Base-by-base conservation (phyloP, 257 asterid species). In the Ligustrum vulgare region DNA sequence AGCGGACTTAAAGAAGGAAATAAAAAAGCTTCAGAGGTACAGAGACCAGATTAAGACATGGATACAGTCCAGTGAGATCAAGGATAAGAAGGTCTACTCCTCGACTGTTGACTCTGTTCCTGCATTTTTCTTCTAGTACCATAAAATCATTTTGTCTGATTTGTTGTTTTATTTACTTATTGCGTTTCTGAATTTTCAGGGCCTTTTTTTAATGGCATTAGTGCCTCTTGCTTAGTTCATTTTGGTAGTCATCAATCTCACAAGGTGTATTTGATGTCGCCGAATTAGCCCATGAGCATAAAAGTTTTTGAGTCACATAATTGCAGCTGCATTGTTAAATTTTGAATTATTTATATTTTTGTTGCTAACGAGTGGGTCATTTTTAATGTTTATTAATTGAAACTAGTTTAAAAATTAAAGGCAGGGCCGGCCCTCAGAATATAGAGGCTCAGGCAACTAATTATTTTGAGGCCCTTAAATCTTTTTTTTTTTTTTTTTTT, bases 31-130 rank as follows among this genome's bases (percentile, higher is more conserved):
- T 85, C 99, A 95, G 86, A 89, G 99, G 72, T 95, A 95, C 80
- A 86, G 99, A 84, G 99, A 93, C 88, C 99, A 95, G 86, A 95
- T 95, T 74, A 93, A 93, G 84, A 93, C 99, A 72, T 95, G 99
- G 99, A 95, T 95, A 72, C 99, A 95, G 76, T 95, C 99, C 80
- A 95, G 99, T 69, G 99, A 95, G 87, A 95, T 95, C 72, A 95
- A 95, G 90, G 99, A 95, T 87, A 95, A 95, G 80, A 95, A 95
- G 98, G 99, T 95, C 78, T 31, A 2, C 16, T 36, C 54, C 54
- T 39, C 4, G 12, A 15, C 35, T 41, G 31, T 6, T 56, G 64
- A 6, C 31, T 56, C 15, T 25, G 18, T 60, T 11, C 33, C 35
- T 25, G 33, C 35, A 25, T 22, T 23, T 60, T 60, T 25, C n/a